Conservation (phyloP, 208 protist species). For the Zelonia costaricensis region DNA sequence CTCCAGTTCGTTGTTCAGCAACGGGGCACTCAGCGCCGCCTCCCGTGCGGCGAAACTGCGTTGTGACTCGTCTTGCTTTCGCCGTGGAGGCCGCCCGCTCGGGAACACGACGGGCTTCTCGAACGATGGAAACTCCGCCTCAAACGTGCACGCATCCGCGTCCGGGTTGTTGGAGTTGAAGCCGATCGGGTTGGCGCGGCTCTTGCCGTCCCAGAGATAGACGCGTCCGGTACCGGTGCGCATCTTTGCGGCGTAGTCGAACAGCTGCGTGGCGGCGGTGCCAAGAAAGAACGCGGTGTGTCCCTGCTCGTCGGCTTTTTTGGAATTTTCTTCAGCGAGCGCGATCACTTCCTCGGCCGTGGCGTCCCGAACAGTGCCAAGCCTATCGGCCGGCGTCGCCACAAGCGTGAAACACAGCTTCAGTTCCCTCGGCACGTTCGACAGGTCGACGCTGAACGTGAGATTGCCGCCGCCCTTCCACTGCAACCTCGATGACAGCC, state of each 20-base stretch:
- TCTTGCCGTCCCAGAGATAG: constrained; percentile 43
- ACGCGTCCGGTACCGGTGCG: constrained; percentile 29
- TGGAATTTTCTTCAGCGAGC: constrained; percentile 27
- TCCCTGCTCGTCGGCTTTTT: constrained; percentile 42
- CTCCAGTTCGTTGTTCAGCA: constrained; percentile 47
- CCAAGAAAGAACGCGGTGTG: constrained; percentile 43
- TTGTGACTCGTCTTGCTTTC: constrained; percentile 25
- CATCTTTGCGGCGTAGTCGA: constrained; percentile 52
- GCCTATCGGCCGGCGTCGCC: constrained; percentile 29
- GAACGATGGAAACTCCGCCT: constrained; percentile 50
- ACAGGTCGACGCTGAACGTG: constrained; percentile 26
- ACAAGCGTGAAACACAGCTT: constrained; percentile 67
- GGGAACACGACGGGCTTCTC: constrained; percentile 51
- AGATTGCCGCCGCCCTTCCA: constrained; percentile 30
- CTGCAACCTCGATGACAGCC: constrained; percentile 6
- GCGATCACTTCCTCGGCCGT: constrained; percentile 33
- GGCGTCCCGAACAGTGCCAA: constrained; percentile 19
- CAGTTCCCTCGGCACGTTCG: constrained; percentile 45
- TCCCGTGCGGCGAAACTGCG: constrained; percentile 22
- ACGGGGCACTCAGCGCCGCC: constrained; percentile 15
- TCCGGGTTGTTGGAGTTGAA: constrained; percentile 40
- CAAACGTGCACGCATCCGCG: constrained; percentile 27
- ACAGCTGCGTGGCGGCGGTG: constrained; percentile 47
- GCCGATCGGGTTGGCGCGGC: constrained; percentile 42
- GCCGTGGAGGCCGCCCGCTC: constrained; percentile 37